Evolutionary conservation across 495 filamentous ascomycete genomes (phyloP), one percentile per base, ranked within the genome.

Genomic region (Penicillium dipodomyicola): DNA sequence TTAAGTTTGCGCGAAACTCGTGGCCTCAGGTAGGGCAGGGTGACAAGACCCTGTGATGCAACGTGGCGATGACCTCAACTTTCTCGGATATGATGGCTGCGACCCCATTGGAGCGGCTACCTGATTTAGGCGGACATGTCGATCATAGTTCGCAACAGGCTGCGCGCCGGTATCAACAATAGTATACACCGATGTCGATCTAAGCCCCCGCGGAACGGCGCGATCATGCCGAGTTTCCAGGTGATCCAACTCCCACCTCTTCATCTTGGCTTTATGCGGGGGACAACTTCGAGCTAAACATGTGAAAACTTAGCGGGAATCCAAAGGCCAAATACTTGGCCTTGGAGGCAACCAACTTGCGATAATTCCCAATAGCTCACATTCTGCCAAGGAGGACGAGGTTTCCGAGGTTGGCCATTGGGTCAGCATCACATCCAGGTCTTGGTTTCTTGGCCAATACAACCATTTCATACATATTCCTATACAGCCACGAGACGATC

Each of bases 31-130:
- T 51, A 58, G 59, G 59, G 66, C 59, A 67, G 56, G 52, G 50
- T 69, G 66, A 69, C 61, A 30, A 29, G 59, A 40, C 52, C 66
- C 53, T 41, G 66, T 69, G 66, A 69, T 67, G 40, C 25, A 55
- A 17, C 30, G 46, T 56, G 43, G 54, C 56, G 40, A 65, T 54
- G 56, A 58, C 47, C 33, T 63, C 39, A 35, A 29, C 25, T 35
- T 49, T 11, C 49, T 37, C 17, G 23, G 41, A 17, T 35, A 27
- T 8, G n/a, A 19, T n/a, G 27, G 32, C 6, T 5, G 14, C 17
- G 25, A 22, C 29, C 46, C 46, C 39, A 63, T 60, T 60, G 58
- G 65, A 50, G 8, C 37, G 40, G 14, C 20, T 22, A 25, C 19
- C 14, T 39, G 20, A 3, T 49, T n/a, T n/a, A 19, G 23, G 23